A percentile compares a stretch with the other conserved stretches of the same genome.
Evolutionary conservation across 139 green algal genomes (phyloP).

Genomic region (Yamagishiella unicocca): DNA sequence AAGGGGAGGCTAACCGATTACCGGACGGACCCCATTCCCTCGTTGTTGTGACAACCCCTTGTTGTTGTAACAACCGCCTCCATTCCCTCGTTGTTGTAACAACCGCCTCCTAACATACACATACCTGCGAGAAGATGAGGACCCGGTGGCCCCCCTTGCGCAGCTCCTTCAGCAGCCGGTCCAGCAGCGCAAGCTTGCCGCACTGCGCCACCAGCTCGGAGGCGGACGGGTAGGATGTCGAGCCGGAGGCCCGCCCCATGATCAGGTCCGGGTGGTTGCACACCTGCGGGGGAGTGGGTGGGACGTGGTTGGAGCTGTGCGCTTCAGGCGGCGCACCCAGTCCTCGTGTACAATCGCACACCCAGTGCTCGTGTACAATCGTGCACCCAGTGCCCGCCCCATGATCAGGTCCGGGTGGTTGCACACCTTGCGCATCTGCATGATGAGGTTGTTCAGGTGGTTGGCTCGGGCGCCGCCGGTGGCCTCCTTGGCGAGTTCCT

Average conservation of each 20-base stretch:
- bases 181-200: slow-evolving; percentile 96
- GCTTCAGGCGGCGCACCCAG: too few species aligned
- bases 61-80: too few species aligned
- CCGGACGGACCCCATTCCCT: too few species aligned
- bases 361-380: slow-evolving; percentile 34
- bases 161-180: slow-evolving; percentile 85
- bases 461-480: neutral
- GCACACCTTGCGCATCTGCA: slow-evolving; percentile 77
- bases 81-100: too few species aligned
- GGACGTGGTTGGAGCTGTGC: too few species aligned
- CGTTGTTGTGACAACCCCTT: too few species aligned
- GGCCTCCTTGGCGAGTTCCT: slow-evolving; percentile 39
- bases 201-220: slow-evolving; percentile 88
- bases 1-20: neutral
- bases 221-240: slow-evolving; percentile 45
- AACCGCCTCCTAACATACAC: neutral
- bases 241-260: slow-evolving; percentile 66
- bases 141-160: slow-evolving; percentile 81
- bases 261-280: slow-evolving; percentile 99
- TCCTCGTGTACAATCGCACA: slow-evolving; percentile 36
- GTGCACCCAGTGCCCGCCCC: slow-evolving; percentile 53
- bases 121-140: slow-evolving; percentile 97
- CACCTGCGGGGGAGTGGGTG: slow-evolving; percentile 95
- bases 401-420: slow-evolving; percentile 99
- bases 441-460: slow-evolving; percentile 97